A percentile compares a stretch with the other conserved stretches of the same genome.
Conservation (phyloP, 257 asterid species). For the Fraxinus americana region DNA sequence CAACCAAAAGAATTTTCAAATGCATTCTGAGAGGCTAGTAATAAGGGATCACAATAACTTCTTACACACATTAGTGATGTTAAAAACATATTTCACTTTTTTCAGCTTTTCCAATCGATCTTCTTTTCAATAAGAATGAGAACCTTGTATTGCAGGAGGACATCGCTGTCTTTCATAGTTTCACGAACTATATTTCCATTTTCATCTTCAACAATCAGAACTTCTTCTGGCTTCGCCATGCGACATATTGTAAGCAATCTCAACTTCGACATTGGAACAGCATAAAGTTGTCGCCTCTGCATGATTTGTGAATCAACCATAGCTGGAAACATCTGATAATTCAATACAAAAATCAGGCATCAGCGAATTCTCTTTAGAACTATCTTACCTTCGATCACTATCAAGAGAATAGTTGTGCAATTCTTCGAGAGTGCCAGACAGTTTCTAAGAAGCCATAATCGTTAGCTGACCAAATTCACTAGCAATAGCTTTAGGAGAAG, state of each 20-base stretch:
- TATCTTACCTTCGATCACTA: not conserved
- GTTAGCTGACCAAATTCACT: not conserved
- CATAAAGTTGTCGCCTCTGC: conserved; percentile 86
- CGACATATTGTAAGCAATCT: conserved; percentile 94
- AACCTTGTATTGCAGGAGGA: conserved; percentile 97
- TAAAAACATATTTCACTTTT: not conserved
- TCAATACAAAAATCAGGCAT: conserved; percentile 31
- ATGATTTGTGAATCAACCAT: conserved; percentile 70
- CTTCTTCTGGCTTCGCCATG: conserved; percentile 99
- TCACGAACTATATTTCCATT: conserved; percentile 99
- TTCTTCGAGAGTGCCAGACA: not conserved
- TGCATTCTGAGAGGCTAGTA: not conserved
- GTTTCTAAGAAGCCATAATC: not conserved
- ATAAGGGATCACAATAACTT: not conserved
- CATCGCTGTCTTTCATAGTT: conserved; percentile 97
- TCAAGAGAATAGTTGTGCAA: not conserved
- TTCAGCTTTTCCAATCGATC: not conserved
- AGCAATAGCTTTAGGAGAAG: not conserved
- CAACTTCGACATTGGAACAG: conserved; percentile 92
- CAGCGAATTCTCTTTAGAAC: not conserved
- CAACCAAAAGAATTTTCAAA: too few relatives aligned
- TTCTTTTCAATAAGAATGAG: conserved; percentile 8
- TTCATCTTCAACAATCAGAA: conserved; percentile 93
- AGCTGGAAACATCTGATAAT: conserved; percentile 64
- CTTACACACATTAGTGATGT: not conserved